Evolutionary conservation across 1,284 basidiomycete genomes (phyloP), one percentile per base, ranked within the genome.

Genomic region (Hortiboletus rubellus): DNA sequence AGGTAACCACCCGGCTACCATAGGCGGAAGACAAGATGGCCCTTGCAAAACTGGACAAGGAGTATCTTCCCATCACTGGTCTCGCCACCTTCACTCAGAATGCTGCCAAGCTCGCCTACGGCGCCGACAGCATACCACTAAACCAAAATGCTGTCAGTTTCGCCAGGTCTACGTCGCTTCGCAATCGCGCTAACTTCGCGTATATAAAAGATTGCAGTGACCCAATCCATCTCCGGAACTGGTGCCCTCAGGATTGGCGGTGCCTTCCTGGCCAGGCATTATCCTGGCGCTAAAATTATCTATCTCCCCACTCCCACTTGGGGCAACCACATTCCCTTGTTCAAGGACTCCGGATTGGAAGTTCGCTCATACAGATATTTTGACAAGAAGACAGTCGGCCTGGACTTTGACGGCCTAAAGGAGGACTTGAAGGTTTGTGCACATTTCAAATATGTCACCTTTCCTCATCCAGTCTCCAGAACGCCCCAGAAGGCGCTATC

Each of bases 211-310:
- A 81, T 97, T 67, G 89, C 97, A 43, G 85, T 93, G 63, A 93
- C 95, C 31, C 97, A 99, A 77, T 91, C 96, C 58, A 97, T 99
- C 75, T 98, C 96, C 31, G 97, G 97, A 37, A 99, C 97, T 22
- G 97, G 97, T 68, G 97, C 97, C 34, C 90, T 99, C 60, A 87
- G 97, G 63, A 95, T 99, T 76, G 96, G 94, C 58, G 96, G 91
- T 68, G 92, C 92, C 50, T 99, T 99, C 83, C 77, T 99, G 55
- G 87, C 87, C 22, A 87, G 91, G 50, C 92, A 94, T 78, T 98
- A 95, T 76, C 93, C 94, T 30, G 82, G 91, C 65, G 75, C 87
- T 56, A 98, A 96, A 79, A 79, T 82, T 52, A 93, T 99, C 74
- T 99, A 98, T 79, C 82, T 99, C 53, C 97, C 97, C 43, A 82